phyloP scores from a whole-genome alignment of 2,329 filamentous ascomycete genomes.

The Alternaria metachromatica region DNA sequence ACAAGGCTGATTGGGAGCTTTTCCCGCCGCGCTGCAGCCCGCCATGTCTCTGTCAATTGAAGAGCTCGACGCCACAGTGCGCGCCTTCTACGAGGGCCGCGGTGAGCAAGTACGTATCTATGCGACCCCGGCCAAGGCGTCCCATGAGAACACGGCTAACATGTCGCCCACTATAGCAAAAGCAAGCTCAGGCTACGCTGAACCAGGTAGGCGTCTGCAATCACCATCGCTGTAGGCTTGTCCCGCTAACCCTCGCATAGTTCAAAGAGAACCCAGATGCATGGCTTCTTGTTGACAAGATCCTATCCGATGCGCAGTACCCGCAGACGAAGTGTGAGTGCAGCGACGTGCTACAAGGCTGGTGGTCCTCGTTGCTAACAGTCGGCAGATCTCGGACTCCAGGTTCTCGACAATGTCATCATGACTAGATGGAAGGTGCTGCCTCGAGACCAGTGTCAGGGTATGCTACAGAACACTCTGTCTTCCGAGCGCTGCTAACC shows the following conservation, averaged over 20 bases:
- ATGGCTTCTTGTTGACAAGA: constrained; percentile 97
- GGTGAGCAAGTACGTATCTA: constrained; percentile 78
- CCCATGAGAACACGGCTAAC: constrained; percentile 47
- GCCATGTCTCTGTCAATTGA: constrained; percentile 76
- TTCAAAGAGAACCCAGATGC: constrained; percentile 99
- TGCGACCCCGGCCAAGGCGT: neutral
- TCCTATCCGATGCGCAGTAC: constrained; percentile 90
- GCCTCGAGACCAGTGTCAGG: constrained; percentile 93
- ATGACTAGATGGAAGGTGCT: constrained; percentile 99
- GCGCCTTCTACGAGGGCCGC: constrained; percentile 95
- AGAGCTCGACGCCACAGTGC: constrained; percentile 96
- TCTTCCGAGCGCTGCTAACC: constrained; percentile 11
- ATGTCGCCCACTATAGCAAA: constrained; percentile 71
- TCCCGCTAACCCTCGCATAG: constrained; percentile 56
- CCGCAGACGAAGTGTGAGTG: constrained; percentile 91
- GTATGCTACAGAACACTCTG: constrained; percentile 55
- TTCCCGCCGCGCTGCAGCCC: constrained; percentile 41
- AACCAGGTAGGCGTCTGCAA: constrained; percentile 74
- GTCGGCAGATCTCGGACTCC: constrained; percentile 79
- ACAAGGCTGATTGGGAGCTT: constrained; percentile 42
- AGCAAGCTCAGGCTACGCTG: constrained; percentile 88
- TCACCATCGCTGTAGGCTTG: constrained; percentile 7
- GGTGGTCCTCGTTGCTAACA: constrained; percentile 40
- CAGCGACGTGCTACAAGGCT: constrained; percentile 18
- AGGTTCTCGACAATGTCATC: constrained; percentile 97